Conservation (phyloP, 306 rosid species). For the Sesbania bispinosa region DNA sequence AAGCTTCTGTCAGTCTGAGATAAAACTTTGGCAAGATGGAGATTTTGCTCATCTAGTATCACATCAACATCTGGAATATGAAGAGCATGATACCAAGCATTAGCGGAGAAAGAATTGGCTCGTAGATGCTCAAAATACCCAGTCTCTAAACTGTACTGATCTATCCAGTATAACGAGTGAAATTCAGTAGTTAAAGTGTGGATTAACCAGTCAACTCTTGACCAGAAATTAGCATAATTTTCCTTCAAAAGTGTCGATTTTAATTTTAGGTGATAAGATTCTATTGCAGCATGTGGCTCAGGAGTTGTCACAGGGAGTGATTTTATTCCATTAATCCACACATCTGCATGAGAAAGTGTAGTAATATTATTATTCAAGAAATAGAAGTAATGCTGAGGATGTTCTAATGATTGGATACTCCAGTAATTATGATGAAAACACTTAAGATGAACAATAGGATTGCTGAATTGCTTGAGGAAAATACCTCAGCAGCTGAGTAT, state of each 20-base stretch:
- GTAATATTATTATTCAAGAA: conserved; percentile 14
- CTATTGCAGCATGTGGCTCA: conserved; percentile 64
- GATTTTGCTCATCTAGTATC: conserved; percentile 63
- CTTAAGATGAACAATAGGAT: too few species aligned
- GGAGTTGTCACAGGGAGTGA: conserved; percentile 60
- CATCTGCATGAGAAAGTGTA: conserved; percentile 48
- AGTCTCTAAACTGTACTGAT: conserved; percentile 60
- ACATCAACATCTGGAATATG: conserved; percentile 66
- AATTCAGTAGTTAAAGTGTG: conserved; percentile 62
- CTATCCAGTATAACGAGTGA: conserved; percentile 68
- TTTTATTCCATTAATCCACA: conserved; percentile 60
- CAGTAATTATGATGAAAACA: neutral
- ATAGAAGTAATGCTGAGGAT: neutral
- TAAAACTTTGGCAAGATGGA: conserved; percentile 56
- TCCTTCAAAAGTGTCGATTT: conserved; percentile 61
- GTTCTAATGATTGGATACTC: neutral
- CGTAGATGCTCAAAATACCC: conserved; percentile 55
- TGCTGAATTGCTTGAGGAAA: too few species aligned
- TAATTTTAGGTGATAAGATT: conserved; percentile 65
- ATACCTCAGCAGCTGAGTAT: too few species aligned
- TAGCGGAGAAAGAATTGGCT: conserved; percentile 45
- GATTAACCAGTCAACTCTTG: conserved; percentile 70
- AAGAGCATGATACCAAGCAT: conserved; percentile 67
- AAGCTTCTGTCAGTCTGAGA: conserved; percentile 62
- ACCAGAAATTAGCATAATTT: conserved; percentile 42